phyloP scores from a whole-genome alignment of 2,329 filamentous ascomycete species.

The Colletotrichum sp. region DNA sequence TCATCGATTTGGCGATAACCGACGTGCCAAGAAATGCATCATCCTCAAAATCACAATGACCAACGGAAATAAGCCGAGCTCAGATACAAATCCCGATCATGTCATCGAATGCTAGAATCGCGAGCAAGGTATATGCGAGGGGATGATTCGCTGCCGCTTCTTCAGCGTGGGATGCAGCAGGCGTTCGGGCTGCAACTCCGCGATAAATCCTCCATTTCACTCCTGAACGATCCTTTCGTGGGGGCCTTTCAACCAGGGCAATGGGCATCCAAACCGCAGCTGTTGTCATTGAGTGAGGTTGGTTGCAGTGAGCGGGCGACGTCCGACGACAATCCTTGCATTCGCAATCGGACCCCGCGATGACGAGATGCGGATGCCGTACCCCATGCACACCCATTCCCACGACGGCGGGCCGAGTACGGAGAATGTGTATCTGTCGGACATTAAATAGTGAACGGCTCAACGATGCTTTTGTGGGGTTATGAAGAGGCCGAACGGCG shows the following conservation, averaged over 20 bases:
- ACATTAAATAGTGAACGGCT: neutral
- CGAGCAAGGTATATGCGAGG: neutral
- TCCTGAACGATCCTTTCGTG: neutral
- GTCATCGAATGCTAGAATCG: neutral
- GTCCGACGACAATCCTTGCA: neutral
- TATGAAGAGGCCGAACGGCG: neutral
- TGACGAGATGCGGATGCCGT: slow-evolving; percentile 1
- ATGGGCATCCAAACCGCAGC: neutral
- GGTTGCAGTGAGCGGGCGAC: neutral
- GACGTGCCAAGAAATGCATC: neutral
- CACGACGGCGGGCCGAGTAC: neutral
- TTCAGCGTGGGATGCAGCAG: neutral
- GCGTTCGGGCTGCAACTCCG: neutral
- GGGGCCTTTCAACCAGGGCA: neutral
- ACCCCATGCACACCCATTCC: neutral
- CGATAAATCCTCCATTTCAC: neutral
- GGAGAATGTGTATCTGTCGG: neutral
- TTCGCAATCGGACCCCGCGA: slow-evolving; percentile 9
- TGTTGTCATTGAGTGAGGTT: neutral
- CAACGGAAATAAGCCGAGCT: neutral
- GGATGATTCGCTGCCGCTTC: neutral
- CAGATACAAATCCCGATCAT: neutral
- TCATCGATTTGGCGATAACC: neutral
- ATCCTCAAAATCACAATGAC: neutral
- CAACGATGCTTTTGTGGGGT: neutral